Evolutionary conservation across 2,329 filamentous ascomycete species (phyloP).

Genomic region (Curvularia spicifera): DNA sequence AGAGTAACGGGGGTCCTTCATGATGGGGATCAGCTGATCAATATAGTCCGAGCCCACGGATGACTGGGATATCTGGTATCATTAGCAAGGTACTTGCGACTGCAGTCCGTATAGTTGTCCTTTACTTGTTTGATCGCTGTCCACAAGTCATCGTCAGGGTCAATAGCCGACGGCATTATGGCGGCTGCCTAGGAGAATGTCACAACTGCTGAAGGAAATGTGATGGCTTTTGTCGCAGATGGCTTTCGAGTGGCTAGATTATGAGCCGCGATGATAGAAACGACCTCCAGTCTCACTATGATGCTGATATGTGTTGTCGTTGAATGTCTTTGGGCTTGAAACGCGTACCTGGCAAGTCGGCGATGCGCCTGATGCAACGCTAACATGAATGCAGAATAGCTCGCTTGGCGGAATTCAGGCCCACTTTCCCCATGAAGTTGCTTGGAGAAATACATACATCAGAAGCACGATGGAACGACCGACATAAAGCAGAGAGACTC

Average conservation of each 20-base stretch:
- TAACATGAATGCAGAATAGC: conserved; percentile 8
- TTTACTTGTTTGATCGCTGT: conserved; percentile 59
- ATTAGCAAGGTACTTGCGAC: conserved; percentile 12
- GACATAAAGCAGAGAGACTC: neutral
- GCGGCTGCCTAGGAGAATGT: conserved; percentile 14
- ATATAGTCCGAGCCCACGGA: conserved; percentile 92
- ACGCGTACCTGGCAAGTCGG: conserved; percentile 26
- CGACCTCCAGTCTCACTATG: neutral
- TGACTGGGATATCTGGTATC: conserved; percentile 81
- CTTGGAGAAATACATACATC: neutral
- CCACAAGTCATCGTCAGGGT: conserved; percentile 57
- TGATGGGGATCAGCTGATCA: conserved; percentile 90
- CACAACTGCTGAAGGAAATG: neutral
- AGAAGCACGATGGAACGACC: neutral
- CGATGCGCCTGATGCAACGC: conserved; percentile 8
- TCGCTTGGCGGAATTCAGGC: conserved; percentile 12
- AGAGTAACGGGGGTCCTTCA: conserved; percentile 84
- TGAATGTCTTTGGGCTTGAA: conserved; percentile 19
- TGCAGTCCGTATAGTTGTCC: neutral
- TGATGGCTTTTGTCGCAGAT: neutral
- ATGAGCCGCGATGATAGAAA: neutral
- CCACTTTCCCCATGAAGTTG: conserved; percentile 27
- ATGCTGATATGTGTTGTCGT: conserved; percentile 21
- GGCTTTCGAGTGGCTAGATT: neutral
- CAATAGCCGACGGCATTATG: conserved; percentile 48